Evolutionary conservation across 495 filamentous ascomycete species (phyloP).

Genomic region (Hyaloscypha variabilis): DNA sequence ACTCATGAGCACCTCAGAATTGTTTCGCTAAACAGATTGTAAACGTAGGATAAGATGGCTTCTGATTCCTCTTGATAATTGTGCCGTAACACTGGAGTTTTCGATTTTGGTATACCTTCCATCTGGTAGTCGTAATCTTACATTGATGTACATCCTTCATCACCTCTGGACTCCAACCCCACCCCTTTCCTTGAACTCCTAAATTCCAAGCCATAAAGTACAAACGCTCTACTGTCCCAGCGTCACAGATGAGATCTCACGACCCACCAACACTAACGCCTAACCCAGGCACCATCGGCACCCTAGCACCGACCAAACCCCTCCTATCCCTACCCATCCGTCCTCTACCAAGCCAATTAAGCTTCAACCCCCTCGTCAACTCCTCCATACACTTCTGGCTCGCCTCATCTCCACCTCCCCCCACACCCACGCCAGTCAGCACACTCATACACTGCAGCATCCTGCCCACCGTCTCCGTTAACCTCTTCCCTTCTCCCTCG

Average conservation of each 20-base stretch:
- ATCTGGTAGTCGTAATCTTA: no score
- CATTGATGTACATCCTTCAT: no score
- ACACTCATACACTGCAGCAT: constrained; percentile 98
- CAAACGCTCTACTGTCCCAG: no score
- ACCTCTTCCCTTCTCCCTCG: constrained; percentile 71
- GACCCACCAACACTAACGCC: constrained; percentile 4
- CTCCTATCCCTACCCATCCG: constrained; percentile 86
- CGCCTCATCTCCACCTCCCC: constrained; percentile 52
- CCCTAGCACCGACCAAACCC: constrained; percentile 67
- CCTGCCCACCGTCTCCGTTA: constrained; percentile 91
- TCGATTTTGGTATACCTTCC: no score
- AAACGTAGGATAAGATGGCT: no score
- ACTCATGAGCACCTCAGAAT: no score
- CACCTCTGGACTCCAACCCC: no score
- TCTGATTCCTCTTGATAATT: no score
- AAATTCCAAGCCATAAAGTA: no score
- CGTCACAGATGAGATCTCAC: not conserved
- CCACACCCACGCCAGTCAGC: constrained; percentile 66
- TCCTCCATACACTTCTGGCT: constrained; percentile 79
- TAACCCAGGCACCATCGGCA: constrained; percentile 11
- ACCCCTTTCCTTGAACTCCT: no score
- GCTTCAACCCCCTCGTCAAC: constrained; percentile 81
- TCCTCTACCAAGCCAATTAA: constrained; percentile 94
- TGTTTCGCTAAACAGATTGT: no score
- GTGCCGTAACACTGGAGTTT: no score